Base-by-base conservation (phyloP, 345 rosid species). In the Adansonia digitata region DNA sequence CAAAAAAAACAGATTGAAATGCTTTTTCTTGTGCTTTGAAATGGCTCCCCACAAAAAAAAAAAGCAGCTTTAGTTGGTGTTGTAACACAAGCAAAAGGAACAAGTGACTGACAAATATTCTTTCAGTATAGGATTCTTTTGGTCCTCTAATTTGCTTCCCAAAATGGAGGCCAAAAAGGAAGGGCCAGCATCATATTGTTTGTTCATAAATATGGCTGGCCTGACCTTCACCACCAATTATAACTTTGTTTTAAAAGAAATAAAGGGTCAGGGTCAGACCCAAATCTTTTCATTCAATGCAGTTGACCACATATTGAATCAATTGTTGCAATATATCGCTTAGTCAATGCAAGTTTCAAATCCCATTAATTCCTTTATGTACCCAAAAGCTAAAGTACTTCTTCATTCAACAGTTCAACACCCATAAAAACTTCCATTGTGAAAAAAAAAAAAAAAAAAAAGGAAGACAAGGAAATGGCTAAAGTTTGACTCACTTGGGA, bases 81-180 rank as follows among this genome's bases (percentile, higher is more conserved):
- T 60, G 78, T 14, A 53, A 56, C 31, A 74, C 20, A 40, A 48
- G 34, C 45, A 75, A 59, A 51, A 39, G 10, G 42, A 17, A 66
- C 3, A 51, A 24, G 22, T 7, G 49, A 62, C n/a, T 66, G 64
- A 20, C 73, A 83, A 49, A 13, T 5, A 9, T 40, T 31, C 64
- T 70, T 70, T 57, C 24, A 63, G 39, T 72, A 39, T 74, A 53
- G 80, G 83, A 84, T 81, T 76, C 88, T 77, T 77, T 71, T 31
- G 31, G 42, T 14, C 68, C 77, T 26, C 59, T 78, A 77, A 56
- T 34, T 31, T 82, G 83, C 78, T 68, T 59, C 86, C 82, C 74
- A 73, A 29, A 14, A 65, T 83, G 86, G 85, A 76, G 77, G 78
- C 78, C 81, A 72, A 37, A 82, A 81, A 81, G 82, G 66, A 57